phyloP scores from a whole-genome alignment of 2,329 filamentous ascomycete species.

The Nannizzia gypsea region DNA sequence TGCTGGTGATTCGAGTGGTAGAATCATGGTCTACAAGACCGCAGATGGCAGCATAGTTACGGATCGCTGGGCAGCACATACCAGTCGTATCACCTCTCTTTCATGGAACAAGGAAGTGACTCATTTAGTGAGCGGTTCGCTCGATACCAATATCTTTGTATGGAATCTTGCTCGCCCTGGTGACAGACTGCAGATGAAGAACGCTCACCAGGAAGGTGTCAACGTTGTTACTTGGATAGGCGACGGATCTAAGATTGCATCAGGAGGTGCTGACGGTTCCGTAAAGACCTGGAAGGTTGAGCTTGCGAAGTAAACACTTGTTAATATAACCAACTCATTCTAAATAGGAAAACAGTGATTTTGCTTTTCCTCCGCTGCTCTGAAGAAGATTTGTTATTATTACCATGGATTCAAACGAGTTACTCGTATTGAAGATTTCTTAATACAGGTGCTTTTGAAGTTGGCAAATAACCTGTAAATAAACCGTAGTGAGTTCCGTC shows the following conservation, averaged over 20 bases:
- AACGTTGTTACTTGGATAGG: slow-evolving; percentile 73
- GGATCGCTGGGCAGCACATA: slow-evolving; percentile 65
- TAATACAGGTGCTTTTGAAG: too few species aligned
- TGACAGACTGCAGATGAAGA: slow-evolving; percentile 67
- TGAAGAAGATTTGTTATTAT: too few species aligned
- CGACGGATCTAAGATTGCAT: slow-evolving; percentile 56
- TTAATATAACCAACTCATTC: not conserved
- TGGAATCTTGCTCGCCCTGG: slow-evolving; percentile 81
- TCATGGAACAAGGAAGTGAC: slow-evolving; percentile 66
- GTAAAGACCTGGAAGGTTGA: slow-evolving; percentile 77
- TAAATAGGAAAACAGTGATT: not conserved
- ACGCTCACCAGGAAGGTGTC: slow-evolving; percentile 93
- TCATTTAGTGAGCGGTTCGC: slow-evolving; percentile 67
- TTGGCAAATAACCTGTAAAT: too few species aligned
- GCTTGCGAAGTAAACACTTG: slow-evolving; percentile 22
- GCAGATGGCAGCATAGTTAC: slow-evolving; percentile 60
- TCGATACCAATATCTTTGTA: slow-evolving; percentile 86
- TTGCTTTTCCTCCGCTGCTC: not conserved
- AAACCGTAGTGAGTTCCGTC: too few species aligned
- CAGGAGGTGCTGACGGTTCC: slow-evolving; percentile 73
- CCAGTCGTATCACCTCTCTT: slow-evolving; percentile 53
- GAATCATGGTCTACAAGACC: slow-evolving; percentile 70
- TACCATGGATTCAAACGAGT: too few species aligned
- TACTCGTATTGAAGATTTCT: too few species aligned
- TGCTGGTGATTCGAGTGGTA: slow-evolving; percentile 70